These are phyloP conservation scores for Ceratobasidium sp. DNA, from an alignment of 1,284 basidiomycete genomes.

Conservation along the genomic window DNA sequence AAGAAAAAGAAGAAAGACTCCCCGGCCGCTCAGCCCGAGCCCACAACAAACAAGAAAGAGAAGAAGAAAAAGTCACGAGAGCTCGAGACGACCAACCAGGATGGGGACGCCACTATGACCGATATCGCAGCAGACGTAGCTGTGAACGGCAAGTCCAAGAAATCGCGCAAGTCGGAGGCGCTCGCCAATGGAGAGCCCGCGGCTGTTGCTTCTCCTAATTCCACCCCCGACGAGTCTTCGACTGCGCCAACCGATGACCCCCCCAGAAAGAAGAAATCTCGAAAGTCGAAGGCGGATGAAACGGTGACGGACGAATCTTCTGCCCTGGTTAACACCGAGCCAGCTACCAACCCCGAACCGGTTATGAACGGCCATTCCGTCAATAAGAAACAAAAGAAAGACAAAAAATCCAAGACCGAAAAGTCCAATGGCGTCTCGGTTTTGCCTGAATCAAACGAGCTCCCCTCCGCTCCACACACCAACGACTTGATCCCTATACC, in stretches of 20 bases:
- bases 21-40: neutral
- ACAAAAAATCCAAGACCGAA: constrained; percentile 37
- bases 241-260: constrained; percentile 54
- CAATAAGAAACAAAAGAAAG: constrained; percentile 48
- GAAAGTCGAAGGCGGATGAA: constrained; percentile 49
- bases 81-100: constrained; percentile 9
- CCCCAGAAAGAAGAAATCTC: constrained; percentile 55
- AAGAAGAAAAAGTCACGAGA: constrained; percentile 46
- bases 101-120: constrained; percentile 20
- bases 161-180: constrained; percentile 40
- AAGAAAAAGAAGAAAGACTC: constrained; percentile 54
- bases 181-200: constrained; percentile 43
- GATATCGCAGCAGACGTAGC: constrained; percentile 49
- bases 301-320: neutral
- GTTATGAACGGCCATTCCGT: constrained; percentile 35
- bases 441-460: constrained; percentile 31
- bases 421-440: constrained; percentile 28
- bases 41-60: constrained; percentile 47
- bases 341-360: neutral
- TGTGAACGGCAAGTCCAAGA: constrained; percentile 50
- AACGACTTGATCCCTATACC: constrained; percentile 26
- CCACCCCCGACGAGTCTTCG: constrained; percentile 49
- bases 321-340: neutral
- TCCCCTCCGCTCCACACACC: constrained; percentile 47
- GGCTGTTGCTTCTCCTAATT: constrained; percentile 1